Conservation (phyloP, 2,329 filamentous ascomycete genomes). For the Malbranchea cinnamomea region DNA sequence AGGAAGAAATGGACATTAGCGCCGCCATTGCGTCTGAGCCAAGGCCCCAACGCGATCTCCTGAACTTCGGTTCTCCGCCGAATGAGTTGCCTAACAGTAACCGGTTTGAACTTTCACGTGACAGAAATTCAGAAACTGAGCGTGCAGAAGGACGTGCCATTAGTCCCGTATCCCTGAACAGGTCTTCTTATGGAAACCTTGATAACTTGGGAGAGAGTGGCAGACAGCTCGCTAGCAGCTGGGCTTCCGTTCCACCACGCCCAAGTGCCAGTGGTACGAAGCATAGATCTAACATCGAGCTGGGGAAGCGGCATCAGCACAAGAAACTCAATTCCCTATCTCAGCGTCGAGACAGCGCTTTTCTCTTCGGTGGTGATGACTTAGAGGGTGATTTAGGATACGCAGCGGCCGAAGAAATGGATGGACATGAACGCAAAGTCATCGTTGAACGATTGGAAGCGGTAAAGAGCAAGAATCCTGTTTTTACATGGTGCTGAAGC, state of each 20-base stretch:
- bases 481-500: constrained; percentile 87
- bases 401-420: constrained; percentile 84
- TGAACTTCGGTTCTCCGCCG: constrained; percentile 43
- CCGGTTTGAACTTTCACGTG: constrained; percentile 51
- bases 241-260: constrained; percentile 23
- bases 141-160: constrained; percentile 15
- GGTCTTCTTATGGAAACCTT: constrained; percentile 17
- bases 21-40: constrained; percentile 44
- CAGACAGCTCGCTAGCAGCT: constrained; percentile 22
- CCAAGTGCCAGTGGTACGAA: constrained; percentile 15
- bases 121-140: constrained; percentile 24
- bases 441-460: constrained; percentile 94
- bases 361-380: constrained; percentile 53
- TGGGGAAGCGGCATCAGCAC: constrained; percentile 11
- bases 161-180: constrained; percentile 22
- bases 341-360: constrained; percentile 21
- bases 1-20: constrained; percentile 84
- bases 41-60: constrained; percentile 46
- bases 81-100: constrained; percentile 59
- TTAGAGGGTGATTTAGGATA: constrained; percentile 88
- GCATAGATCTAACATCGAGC: constrained; percentile 9
- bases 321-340: constrained; percentile 27
- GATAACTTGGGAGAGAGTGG: constrained; percentile 17
- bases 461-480: constrained; percentile 86
- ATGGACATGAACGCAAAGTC: constrained; percentile 79